A percentile compares a stretch with the other conserved stretches of the same genome.
These are phyloP conservation scores for Cryptococcus deneoformans DNA, from an alignment of 1,284 basidiomycete species.

Conservation along the genomic window DNA sequence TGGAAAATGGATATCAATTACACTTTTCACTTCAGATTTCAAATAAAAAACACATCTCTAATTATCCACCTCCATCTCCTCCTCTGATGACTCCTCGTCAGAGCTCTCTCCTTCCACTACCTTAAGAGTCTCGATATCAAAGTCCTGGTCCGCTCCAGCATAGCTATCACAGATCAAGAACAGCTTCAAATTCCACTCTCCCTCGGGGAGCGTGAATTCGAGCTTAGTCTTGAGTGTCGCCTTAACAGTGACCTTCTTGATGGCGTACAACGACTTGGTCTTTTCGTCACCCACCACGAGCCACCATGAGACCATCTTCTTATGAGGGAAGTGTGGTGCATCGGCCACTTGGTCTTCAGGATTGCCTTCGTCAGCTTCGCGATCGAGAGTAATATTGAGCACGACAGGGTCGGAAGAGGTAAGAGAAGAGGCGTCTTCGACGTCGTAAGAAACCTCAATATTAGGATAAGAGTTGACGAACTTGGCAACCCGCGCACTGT, in stretches of 20 bases:
- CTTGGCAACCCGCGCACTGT: constrained; percentile 63
- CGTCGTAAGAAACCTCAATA: constrained; percentile 75
- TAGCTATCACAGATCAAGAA: constrained; percentile 94
- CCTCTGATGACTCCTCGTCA: constrained; percentile 65
- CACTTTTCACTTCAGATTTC: not conserved
- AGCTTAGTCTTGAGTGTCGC: constrained; percentile 75
- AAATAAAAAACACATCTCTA: not conserved
- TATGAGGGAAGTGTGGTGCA: constrained; percentile 84
- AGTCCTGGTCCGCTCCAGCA: constrained; percentile 78
- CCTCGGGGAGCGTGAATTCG: constrained; percentile 83
- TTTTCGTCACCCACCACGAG: constrained; percentile 81
- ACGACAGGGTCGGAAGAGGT: constrained; percentile 78
- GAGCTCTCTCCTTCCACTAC: constrained; percentile 82
- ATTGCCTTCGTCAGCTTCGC: constrained; percentile 74
- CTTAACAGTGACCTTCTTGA: constrained; percentile 91
- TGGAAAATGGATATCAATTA: not conserved
- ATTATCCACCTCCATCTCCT: constrained; percentile 54
- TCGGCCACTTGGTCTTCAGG: constrained; percentile 74
- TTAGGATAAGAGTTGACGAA: constrained; percentile 95
- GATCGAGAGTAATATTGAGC: constrained; percentile 73
- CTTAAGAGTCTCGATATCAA: constrained; percentile 70
- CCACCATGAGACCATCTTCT: constrained; percentile 98
- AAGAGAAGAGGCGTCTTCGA: constrained; percentile 75
- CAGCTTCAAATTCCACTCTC: constrained; percentile 73
- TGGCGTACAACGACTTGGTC: constrained; percentile 72